Evolutionary conservation across 225 moss, liverwort and hornwort genomes (phyloP).

Genomic region (Sphagnum tenellum): DNA sequence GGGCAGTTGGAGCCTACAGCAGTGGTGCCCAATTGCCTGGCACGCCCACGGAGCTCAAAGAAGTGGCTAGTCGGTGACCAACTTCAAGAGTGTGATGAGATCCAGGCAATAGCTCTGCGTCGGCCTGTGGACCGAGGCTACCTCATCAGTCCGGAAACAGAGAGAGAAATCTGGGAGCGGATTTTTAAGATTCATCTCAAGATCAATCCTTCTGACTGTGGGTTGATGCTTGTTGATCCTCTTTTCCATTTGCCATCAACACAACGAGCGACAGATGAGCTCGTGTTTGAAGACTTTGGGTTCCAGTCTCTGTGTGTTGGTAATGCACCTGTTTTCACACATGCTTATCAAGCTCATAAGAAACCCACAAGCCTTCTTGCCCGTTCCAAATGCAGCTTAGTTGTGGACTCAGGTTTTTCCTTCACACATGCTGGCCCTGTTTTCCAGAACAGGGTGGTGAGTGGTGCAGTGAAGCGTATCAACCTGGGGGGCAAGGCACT

Average conservation of each 20-base stretch:
- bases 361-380: constrained; percentile 58
- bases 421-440: constrained; percentile 92
- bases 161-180: constrained; percentile 92
- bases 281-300: constrained; percentile 91
- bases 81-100: constrained; percentile 63
- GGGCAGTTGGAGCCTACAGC: constrained; percentile 53
- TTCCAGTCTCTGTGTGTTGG: constrained; percentile 78
- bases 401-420: constrained; percentile 90
- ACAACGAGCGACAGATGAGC: constrained; percentile 79
- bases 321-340: constrained; percentile 72
- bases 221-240: constrained; percentile 85
- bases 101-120: constrained; percentile 75
- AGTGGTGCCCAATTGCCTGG: constrained; percentile 81
- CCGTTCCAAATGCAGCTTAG: constrained; percentile 69
- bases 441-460: constrained; percentile 66
- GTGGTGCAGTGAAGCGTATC: constrained; percentile 65
- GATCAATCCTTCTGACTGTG: constrained; percentile 67
- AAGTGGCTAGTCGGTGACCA: constrained; percentile 80
- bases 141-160: constrained; percentile 64
- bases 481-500: constrained; percentile 93
- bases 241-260: constrained; percentile 81
- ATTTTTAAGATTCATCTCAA: constrained; percentile 75
- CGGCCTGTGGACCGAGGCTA: constrained; percentile 91
- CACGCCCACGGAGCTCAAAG: constrained; percentile 55
- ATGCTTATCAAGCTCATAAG: constrained; percentile 54